phyloP scores from a whole-genome alignment of 1,284 basidiomycete species.

The Pseudozyma tsukubaensis region DNA sequence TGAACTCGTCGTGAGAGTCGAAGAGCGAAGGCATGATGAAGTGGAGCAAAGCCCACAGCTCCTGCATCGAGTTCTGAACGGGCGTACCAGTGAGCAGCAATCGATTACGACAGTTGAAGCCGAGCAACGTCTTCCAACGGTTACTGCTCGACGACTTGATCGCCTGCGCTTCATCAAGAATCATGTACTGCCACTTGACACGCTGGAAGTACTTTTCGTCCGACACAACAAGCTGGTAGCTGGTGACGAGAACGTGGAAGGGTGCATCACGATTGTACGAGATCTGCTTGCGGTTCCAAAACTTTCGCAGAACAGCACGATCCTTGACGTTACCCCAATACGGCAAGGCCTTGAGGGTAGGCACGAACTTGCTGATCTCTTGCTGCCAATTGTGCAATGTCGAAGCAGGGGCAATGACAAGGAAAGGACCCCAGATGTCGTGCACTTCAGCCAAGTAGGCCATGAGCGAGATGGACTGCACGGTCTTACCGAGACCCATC shows the following conservation, averaged over 20 bases:
- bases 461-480: conserved; percentile 96
- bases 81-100: conserved; percentile 96
- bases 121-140: conserved; percentile 96
- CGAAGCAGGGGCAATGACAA: conserved; percentile 98
- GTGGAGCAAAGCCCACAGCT: conserved; percentile 98
- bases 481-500: conserved; percentile 85
- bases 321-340: conserved; percentile 99
- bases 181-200: conserved; percentile 99
- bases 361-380: conserved; percentile 94
- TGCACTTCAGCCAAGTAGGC: conserved; percentile 97
- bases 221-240: conserved; percentile 95
- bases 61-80: conserved; percentile 99
- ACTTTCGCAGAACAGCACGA: conserved; percentile 90
- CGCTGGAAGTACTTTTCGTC: conserved; percentile 98
- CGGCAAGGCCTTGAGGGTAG: conserved; percentile 90
- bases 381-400: conserved; percentile 99
- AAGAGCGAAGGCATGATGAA: conserved; percentile 99
- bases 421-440: conserved; percentile 99
- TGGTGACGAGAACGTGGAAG: conserved; percentile 96
- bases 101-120: conserved; percentile 95
- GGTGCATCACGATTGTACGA: conserved; percentile 94
- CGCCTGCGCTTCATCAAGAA: conserved; percentile 98
- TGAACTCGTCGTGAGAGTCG: conserved; percentile 99
- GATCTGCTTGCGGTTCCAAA: conserved; percentile 98
- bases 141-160: conserved; percentile 99